phyloP scores from a whole-genome alignment of 768 basidiomycete species.

The Tricholoma saponaceum region DNA sequence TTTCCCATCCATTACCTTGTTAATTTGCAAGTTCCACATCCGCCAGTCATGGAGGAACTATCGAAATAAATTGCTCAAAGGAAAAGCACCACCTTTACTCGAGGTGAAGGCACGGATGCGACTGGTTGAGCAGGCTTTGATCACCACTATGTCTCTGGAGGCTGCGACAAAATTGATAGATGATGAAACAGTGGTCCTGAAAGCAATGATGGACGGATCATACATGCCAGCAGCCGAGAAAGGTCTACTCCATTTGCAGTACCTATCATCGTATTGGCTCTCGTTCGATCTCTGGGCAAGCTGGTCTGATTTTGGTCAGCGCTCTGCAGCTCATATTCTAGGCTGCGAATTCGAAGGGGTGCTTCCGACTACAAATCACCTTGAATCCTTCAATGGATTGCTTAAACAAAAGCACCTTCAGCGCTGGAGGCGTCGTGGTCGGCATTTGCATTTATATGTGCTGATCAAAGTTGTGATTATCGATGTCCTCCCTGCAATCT shows the following conservation, averaged over 20 bases:
- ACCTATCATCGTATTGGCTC: conserved; percentile 18
- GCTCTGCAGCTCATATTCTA: conserved; percentile 19
- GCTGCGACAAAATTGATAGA: no score
- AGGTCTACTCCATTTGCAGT: conserved; percentile 5
- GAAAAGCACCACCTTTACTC: conserved; percentile 2
- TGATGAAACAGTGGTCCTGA: no score
- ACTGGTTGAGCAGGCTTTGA: not conserved
- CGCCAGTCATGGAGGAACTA: conserved; percentile 32
- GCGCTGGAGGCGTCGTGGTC: conserved; percentile 22
- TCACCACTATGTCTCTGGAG: not conserved
- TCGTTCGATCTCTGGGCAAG: conserved; percentile 26
- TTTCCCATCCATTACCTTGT: conserved; percentile 17
- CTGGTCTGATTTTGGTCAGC: conserved; percentile 26
- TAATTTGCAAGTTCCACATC: conserved; percentile 33
- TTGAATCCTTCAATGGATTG: conserved; percentile 34
- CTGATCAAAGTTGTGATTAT: conserved; percentile 8
- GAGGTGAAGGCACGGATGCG: conserved; percentile 3
- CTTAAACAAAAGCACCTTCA: conserved; percentile 28
- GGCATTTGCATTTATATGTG: conserved; percentile 20
- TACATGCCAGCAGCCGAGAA: not conserved
- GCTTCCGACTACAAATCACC: conserved; percentile 34
- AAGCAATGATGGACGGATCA: no score
- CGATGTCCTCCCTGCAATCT: no score
- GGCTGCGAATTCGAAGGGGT: conserved; percentile 20
- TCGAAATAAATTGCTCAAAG: conserved; percentile 9